Base-by-base conservation (phyloP, 495 filamentous ascomycete genomes). In the Aspergillus conjunctus region DNA sequence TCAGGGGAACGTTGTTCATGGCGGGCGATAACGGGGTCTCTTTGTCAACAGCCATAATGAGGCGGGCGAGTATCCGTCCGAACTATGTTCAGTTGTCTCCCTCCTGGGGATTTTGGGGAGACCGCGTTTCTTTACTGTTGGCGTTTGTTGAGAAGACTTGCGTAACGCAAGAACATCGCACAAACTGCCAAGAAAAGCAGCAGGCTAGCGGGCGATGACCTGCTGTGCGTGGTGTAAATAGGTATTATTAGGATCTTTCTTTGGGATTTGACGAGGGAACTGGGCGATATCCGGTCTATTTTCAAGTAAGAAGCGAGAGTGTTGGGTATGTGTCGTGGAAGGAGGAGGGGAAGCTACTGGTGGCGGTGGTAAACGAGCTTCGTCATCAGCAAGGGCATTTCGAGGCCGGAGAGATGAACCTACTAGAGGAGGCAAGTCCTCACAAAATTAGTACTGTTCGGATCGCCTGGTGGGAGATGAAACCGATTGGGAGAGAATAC, bases 1-100 rank as follows among this genome's bases (percentile, higher is more conserved):
- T 62, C 17, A 73, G 56, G 10, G 73, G 73, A 9, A 77, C 64
- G 43, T 72, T 67, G 31, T 67, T 59, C 32, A 67, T 64, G 31
- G 68, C 64, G 9, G 66, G 69, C 12, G 69, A 65, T 51, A 64
- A 60, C 7, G 46, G 44, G 51, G 44, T 20, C 8, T 57, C 58
- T n/a, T 66, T 54, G 33, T 65, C 53, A 53, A 44, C 34, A 44
- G 51, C 51, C 64, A 69, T 69, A 54, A 21, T 44, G 45, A 20
- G 5, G 41, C 22, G 15, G 4, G 21, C 7, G 44, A 43, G 12
- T 17, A 41, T 11, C 37, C 34, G 10, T 41, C 37, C 37, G 12
- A 41, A 41, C 7, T 41, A 26, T 26, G 26, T 2, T 2, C 26
- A 26, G 5, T 26, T 5, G 26, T 26, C 5, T 26, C 26, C 15